phyloP scores from a whole-genome alignment of 2,329 filamentous ascomycete genomes.

The Elsinoe necatrix region DNA sequence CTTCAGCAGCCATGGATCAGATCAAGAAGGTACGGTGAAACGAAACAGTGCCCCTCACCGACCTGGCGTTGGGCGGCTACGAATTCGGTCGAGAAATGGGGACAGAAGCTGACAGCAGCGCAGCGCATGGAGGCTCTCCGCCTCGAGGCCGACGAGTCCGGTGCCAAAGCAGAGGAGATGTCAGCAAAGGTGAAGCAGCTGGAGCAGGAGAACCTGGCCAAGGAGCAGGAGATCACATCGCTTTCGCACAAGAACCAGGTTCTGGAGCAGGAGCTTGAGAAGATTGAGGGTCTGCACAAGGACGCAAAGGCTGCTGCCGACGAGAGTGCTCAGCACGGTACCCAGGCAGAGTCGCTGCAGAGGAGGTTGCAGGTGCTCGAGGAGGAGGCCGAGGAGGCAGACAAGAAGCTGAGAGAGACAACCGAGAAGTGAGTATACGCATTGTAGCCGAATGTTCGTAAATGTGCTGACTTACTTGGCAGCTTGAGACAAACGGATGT shows the following conservation, averaged over 20 bases:
- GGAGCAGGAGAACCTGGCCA: constrained; percentile 89
- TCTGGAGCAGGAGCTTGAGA: constrained; percentile 85
- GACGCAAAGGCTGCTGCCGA: constrained; percentile 80
- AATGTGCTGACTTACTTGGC: constrained; percentile 19
- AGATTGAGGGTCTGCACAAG: constrained; percentile 74
- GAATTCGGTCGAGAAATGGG: not conserved
- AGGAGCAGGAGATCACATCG: constrained; percentile 97
- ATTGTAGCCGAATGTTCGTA: constrained; percentile 3
- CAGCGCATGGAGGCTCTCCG: constrained; percentile 95
- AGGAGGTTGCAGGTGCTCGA: constrained; percentile 91
- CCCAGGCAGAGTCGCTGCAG: constrained; percentile 84
- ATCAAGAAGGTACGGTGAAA: constrained; percentile 35
- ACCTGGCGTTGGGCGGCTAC: constrained; percentile 24
- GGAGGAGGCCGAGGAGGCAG: constrained; percentile 93
- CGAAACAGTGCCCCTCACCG: constrained; percentile 21
- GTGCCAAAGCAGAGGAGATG: constrained; percentile 76
- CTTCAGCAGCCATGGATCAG: constrained; percentile 32
- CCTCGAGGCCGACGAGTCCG: constrained; percentile 81
- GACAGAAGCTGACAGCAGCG: constrained; percentile 19
- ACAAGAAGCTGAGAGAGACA: constrained; percentile 91
- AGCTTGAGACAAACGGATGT: constrained; percentile 98
- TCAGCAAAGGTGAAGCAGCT: constrained; percentile 72
- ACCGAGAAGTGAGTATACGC: constrained; percentile 81
- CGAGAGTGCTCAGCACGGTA: constrained; percentile 72
- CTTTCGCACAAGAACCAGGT: constrained; percentile 91